Conservation (phyloP, 768 basidiomycete species). For the Lactifluus pinguis region DNA sequence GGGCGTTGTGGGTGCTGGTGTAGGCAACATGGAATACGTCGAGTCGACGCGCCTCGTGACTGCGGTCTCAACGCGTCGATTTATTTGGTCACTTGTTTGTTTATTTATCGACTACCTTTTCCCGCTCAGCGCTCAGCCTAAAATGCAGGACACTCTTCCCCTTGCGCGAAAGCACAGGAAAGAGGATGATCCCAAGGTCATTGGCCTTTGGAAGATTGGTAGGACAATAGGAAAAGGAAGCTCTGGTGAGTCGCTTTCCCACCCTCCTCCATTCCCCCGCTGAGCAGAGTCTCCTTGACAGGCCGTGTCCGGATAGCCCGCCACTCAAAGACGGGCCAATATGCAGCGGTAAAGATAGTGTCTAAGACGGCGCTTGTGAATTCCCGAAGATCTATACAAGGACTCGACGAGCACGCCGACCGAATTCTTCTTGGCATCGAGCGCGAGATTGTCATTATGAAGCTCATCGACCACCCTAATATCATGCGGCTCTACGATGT, state of each 20-base stretch:
- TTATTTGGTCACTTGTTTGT: constrained; percentile 15
- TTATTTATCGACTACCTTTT: not conserved
- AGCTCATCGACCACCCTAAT: constrained; percentile 91
- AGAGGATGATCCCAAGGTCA: constrained; percentile 31
- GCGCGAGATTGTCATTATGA: constrained; percentile 96
- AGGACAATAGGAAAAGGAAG: constrained; percentile 47
- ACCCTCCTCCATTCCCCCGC: not conserved
- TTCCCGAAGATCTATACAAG: constrained; percentile 59
- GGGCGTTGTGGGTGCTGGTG: constrained; percentile 56
- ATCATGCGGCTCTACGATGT: constrained; percentile 93
- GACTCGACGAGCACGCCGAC: constrained; percentile 65
- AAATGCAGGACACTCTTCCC: constrained; percentile 10
- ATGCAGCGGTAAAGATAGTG: constrained; percentile 92
- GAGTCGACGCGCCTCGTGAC: constrained; percentile 4
- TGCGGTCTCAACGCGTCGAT: constrained; percentile 5
- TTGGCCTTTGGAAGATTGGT: constrained; percentile 48
- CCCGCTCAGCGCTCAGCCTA: not conserved
- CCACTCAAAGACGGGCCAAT: constrained; percentile 79
- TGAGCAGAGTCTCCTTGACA: constrained; percentile 24
- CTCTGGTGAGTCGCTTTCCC: constrained; percentile 33
- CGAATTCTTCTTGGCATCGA: constrained; percentile 75
- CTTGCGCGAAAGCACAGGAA: constrained; percentile 19
- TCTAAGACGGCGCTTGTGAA: constrained; percentile 59
- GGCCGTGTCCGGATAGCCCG: constrained; percentile 87
- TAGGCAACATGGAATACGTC: constrained; percentile 45